phyloP scores from a whole-genome alignment of 805 yeast species.

The Nakazawaea sp. region DNA sequence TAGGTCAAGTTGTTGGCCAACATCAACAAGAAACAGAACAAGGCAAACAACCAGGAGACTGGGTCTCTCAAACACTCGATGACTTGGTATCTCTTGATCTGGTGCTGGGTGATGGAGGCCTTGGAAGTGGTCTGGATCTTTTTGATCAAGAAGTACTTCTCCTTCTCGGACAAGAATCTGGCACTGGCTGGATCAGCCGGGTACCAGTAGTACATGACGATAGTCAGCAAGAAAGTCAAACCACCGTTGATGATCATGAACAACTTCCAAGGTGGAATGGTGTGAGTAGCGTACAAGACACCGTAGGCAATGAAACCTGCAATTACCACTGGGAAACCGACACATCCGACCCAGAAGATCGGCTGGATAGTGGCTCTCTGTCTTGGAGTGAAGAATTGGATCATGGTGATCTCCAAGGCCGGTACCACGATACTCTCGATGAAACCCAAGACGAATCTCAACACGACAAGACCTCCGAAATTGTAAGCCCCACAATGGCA shows the following conservation, averaged over 20 bases:
- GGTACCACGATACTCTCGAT: constrained; percentile 38
- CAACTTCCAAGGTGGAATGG: constrained; percentile 41
- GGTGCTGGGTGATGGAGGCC: constrained; percentile 36
- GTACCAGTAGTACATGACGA: constrained; percentile 30
- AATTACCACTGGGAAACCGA: constrained; percentile 41
- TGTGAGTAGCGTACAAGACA: constrained; percentile 19
- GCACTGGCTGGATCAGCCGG: constrained; percentile 55
- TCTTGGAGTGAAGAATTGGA: constrained; percentile 39
- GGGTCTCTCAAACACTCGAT: constrained; percentile 45
- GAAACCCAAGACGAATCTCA: constrained; percentile 46
- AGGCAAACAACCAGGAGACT: constrained; percentile 34
- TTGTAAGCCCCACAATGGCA: constrained; percentile 38
- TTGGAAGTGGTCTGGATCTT: constrained; percentile 29
- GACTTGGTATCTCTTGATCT: constrained; percentile 40
- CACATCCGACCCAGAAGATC: constrained; percentile 42
- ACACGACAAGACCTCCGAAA: constrained; percentile 36
- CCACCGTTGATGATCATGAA: constrained; percentile 53
- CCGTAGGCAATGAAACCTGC: constrained; percentile 29
- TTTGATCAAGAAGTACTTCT: constrained; percentile 44
- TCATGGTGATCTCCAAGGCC: constrained; percentile 37
- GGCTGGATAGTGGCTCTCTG: constrained; percentile 46
- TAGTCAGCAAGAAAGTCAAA: constrained; percentile 34
- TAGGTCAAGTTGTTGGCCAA: constrained; percentile 47
- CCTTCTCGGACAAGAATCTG: constrained; percentile 37
- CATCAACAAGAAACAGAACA: constrained; percentile 35